Conservation (phyloP, 305 asterid genomes). For the Plantago coronopus region DNA sequence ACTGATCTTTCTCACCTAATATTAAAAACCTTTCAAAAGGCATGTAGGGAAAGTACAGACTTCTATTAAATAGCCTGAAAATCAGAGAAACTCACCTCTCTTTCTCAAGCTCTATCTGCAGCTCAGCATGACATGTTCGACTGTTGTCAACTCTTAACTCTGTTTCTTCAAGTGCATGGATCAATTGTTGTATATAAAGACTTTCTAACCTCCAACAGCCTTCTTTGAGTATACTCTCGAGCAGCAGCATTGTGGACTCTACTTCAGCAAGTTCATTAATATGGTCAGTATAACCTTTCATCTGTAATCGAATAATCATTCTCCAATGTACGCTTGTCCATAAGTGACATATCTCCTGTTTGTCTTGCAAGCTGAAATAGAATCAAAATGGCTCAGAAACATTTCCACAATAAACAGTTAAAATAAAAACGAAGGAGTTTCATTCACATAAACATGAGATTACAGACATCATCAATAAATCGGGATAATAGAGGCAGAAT, state of each 20-base stretch:
- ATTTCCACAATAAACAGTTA: conserved; percentile 8
- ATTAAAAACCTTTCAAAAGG: conserved; percentile 12
- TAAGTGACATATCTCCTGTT: conserved; percentile 45
- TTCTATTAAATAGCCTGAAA: neutral
- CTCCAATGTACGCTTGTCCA: conserved; percentile 67
- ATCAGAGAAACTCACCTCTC: conserved; percentile 50
- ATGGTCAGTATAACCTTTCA: conserved; percentile 67
- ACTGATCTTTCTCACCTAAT: conserved; percentile 79
- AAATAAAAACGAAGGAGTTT: too few species aligned
- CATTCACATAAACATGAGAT: too few species aligned
- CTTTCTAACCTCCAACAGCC: conserved; percentile 48
- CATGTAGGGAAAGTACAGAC: conserved; percentile 18
- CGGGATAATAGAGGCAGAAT: neutral
- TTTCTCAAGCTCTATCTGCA: conserved; percentile 85
- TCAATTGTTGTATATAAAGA: conserved; percentile 53
- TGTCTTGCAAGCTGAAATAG: conserved; percentile 86
- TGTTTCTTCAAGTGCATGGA: conserved; percentile 57
- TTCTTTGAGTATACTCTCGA: conserved; percentile 60
- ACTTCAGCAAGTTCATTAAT: conserved; percentile 65
- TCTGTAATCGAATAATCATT: conserved; percentile 56
- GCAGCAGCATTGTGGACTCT: conserved; percentile 48
- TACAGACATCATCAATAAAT: neutral
- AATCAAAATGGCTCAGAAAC: conserved; percentile 18
- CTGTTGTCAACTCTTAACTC: conserved; percentile 61
- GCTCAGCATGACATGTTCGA: conserved; percentile 54